phyloP scores from a whole-genome alignment of 306 rosid species.

The Acacia confusa region DNA sequence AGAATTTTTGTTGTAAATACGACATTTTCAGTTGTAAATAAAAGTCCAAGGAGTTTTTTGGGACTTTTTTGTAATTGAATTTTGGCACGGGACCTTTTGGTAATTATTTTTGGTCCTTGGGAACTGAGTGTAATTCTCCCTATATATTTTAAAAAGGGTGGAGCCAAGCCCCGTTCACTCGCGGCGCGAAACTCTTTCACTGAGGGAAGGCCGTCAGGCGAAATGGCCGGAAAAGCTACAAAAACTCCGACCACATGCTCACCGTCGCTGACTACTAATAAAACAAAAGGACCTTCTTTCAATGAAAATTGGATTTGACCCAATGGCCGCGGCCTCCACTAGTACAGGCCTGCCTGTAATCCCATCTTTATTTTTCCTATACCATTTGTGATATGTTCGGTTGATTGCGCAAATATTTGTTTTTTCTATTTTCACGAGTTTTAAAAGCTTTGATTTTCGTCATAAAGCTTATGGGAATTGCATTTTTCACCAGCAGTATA shows the following conservation, averaged over 20 bases:
- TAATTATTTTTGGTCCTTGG: too few relatives aligned
- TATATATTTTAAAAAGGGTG: too few relatives aligned
- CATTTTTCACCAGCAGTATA: too few relatives aligned
- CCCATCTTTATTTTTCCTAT: too few relatives aligned
- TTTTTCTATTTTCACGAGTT: background rate
- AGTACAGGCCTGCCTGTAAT: constrained; percentile 86
- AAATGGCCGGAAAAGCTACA: constrained; percentile 68
- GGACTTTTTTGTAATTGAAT: too few relatives aligned
- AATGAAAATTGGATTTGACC: constrained; percentile 68
- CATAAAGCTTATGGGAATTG: background rate
- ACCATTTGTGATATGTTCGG: background rate
- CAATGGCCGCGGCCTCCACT: constrained; percentile 77
- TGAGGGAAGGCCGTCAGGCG: background rate
- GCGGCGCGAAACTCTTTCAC: too few relatives aligned
- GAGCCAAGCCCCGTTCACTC: too few relatives aligned
- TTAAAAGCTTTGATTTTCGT: background rate
- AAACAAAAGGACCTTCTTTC: constrained; percentile 39
- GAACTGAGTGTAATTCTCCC: too few relatives aligned
- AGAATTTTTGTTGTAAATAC: too few relatives aligned
- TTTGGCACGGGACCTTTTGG: too few relatives aligned
- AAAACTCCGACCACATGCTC: constrained; percentile 63
- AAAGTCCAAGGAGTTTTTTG: too few relatives aligned
- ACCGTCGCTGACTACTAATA: constrained; percentile 54
- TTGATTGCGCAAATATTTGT: background rate
- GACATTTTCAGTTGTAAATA: too few relatives aligned